Base-by-base conservation (phyloP, 2,329 filamentous ascomycete species). In the Ophiostoma sp. region DNA sequence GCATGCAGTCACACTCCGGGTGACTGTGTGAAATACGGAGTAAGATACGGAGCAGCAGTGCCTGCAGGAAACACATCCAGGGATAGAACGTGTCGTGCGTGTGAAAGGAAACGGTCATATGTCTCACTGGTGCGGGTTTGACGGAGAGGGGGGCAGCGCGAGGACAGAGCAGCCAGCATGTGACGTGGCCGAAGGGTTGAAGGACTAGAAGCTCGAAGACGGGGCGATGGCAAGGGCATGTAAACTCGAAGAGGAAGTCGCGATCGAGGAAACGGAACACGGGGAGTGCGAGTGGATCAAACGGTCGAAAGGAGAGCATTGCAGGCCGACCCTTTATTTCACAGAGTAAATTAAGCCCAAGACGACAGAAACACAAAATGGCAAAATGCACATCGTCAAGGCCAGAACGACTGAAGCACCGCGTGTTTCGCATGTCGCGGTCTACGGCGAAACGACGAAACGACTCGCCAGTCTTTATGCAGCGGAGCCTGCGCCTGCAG, bases 351-450 rank as follows among this genome's bases (percentile, higher is more conserved):
- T 60, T 60, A 11, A 60, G n/a, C 5, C 52, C 52, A 58, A 58
- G 60, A 63, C 2, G 8, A 7, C 36, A 40, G 60, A 42, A 42
- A 16, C 40, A 27, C 27, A 58, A 55, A 55, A 55, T 55, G n/a
- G 27, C 49, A 55, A 11, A 55, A 55, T 55, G 12, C 47, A 18
- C 27, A 2, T 27, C 27, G 27, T 27, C 27, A 27, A 27, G 47
- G 45, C 14, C 18, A 14, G 47, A n/a, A 27, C 27, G 49, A 41
- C 55, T 72, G 70, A 72, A 47, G 70, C 70, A 69, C 58, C 40
- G 44, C 14, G 52, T 66, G 70, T 72, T 72, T 72, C 70, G 70
- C 65, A 69, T 69, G 47, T 41, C 42, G 52, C 44, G 55, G 44
- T 44, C 40, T 14, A 64, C 40, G 40, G 45, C 40, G 47, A 38